Percentiles rank a stretch among this genome's conserved stretches.
phyloP scores from a whole-genome alignment of 805 yeast genomes.

The Metschnikowia lochheadii region DNA sequence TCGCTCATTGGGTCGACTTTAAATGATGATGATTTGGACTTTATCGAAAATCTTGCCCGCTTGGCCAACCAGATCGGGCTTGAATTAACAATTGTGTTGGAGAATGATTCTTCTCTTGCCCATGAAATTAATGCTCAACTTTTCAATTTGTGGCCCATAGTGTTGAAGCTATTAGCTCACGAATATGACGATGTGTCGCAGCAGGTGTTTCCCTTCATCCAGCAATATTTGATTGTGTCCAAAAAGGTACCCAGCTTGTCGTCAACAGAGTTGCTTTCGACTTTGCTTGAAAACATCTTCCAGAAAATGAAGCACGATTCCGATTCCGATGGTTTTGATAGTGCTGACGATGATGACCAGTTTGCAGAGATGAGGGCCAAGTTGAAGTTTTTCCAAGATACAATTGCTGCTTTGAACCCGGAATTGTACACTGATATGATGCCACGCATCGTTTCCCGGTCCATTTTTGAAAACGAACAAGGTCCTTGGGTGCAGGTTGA shows the following conservation, averaged over 20 bases:
- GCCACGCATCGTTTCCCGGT: constrained; percentile 50
- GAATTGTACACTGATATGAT: constrained; percentile 58
- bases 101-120: constrained; percentile 44
- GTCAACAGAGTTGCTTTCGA: constrained; percentile 50
- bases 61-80: constrained; percentile 68
- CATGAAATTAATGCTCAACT: constrained; percentile 39
- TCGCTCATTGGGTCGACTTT: constrained; percentile 40
- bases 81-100: constrained; percentile 66
- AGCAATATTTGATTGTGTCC: constrained; percentile 66
- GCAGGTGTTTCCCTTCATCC: constrained; percentile 78
- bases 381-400: constrained; percentile 78
- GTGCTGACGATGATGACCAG: constrained; percentile 47
- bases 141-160: constrained; percentile 64
- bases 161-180: constrained; percentile 66
- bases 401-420: constrained; percentile 56
- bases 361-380: constrained; percentile 75
- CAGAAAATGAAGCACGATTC: constrained; percentile 77
- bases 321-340: constrained; percentile 55
- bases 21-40: constrained; percentile 55
- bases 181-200: constrained; percentile 86
- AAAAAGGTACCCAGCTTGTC: constrained; percentile 47
- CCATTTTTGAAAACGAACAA: constrained; percentile 13
- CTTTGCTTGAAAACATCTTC: constrained; percentile 65
- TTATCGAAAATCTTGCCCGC: constrained; percentile 72
- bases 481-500: constrained; percentile 54